Evolutionary conservation across 768 basidiomycete genomes (phyloP).

Genomic region (Tricholoma saponaceum): DNA sequence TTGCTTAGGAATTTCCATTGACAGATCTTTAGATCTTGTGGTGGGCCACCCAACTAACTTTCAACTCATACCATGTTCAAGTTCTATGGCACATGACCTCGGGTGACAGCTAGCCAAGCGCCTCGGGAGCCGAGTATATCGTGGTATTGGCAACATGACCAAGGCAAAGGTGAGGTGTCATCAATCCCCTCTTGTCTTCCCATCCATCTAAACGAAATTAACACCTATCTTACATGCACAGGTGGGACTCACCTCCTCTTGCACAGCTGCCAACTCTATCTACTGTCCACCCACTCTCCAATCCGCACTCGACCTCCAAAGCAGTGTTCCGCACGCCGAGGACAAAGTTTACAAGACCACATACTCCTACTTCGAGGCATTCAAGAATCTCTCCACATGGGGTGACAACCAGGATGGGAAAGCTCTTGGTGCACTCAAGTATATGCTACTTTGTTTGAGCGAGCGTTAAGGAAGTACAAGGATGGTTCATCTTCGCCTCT

Average conservation of each 20-base stretch:
- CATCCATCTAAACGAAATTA: not conserved
- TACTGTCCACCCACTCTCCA: slow-evolving; percentile 63
- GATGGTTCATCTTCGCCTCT: slow-evolving; percentile 46
- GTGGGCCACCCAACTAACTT: slow-evolving; percentile 93
- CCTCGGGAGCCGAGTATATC: slow-evolving; percentile 87
- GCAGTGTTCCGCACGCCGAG: slow-evolving; percentile 85
- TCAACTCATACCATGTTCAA: slow-evolving; percentile 84
- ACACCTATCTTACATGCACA: slow-evolving; percentile 22
- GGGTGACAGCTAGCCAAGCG: slow-evolving; percentile 62
- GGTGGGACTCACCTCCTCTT: slow-evolving; percentile 85
- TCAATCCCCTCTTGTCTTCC: no score
- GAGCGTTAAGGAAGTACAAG: slow-evolving; percentile 80
- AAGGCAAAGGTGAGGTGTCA: slow-evolving; percentile 72
- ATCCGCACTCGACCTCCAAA: slow-evolving; percentile 48
- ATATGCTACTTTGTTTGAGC: slow-evolving; percentile 98
- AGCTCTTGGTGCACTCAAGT: slow-evolving; percentile 87
- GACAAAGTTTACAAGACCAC: slow-evolving; percentile 98
- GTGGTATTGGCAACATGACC: slow-evolving; percentile 83
- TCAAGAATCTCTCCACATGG: slow-evolving; percentile 80
- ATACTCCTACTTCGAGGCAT: slow-evolving; percentile 96
- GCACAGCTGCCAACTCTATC: slow-evolving; percentile 93
- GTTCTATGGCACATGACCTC: slow-evolving; percentile 88
- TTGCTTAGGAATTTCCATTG: slow-evolving; percentile 1
- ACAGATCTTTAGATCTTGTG: slow-evolving; percentile 84
- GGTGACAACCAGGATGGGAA: slow-evolving; percentile 50